Percentiles rank a stretch among this genome's conserved stretches.
Conservation (phyloP, 1,139 yeast genomes). For the Geotrichum europaeum region DNA sequence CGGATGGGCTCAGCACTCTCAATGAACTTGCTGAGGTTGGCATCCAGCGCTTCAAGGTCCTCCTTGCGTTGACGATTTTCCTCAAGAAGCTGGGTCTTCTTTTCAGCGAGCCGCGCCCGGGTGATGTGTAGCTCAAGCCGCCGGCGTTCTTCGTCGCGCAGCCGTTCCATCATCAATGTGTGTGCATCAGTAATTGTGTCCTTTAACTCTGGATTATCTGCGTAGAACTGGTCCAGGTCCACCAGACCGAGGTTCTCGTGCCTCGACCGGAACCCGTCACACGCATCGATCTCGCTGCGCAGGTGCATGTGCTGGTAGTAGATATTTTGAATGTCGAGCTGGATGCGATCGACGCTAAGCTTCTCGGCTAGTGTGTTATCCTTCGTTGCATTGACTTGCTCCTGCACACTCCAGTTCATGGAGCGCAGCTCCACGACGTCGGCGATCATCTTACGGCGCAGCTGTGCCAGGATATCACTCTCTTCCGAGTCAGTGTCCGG, state of each 20-base stretch:
- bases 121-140: constrained; percentile 27
- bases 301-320: constrained; percentile 33
- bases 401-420: constrained; percentile 28
- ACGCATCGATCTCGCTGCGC: constrained; percentile 29
- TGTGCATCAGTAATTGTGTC: constrained; percentile 21
- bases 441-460: constrained; percentile 23
- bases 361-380: constrained; percentile 25
- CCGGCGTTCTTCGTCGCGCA: constrained; percentile 32
- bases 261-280: constrained; percentile 28
- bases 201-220: constrained; percentile 26
- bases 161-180: constrained; percentile 29
- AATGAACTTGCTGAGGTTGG: constrained; percentile 26
- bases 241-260: constrained; percentile 31
- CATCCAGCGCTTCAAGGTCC: constrained; percentile 26
- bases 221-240: constrained; percentile 29
- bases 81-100: constrained; percentile 21
- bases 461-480: constrained; percentile 3
- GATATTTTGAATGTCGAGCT: constrained; percentile 33
- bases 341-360: constrained; percentile 28
- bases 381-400: constrained; percentile 21
- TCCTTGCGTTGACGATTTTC: constrained; percentile 28
- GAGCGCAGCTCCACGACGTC: constrained; percentile 26
- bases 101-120: constrained; percentile 25
- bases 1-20: constrained; percentile 27
- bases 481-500: not conserved